phyloP scores from a whole-genome alignment of 768 basidiomycete species.

The Tulasnella sp. region DNA sequence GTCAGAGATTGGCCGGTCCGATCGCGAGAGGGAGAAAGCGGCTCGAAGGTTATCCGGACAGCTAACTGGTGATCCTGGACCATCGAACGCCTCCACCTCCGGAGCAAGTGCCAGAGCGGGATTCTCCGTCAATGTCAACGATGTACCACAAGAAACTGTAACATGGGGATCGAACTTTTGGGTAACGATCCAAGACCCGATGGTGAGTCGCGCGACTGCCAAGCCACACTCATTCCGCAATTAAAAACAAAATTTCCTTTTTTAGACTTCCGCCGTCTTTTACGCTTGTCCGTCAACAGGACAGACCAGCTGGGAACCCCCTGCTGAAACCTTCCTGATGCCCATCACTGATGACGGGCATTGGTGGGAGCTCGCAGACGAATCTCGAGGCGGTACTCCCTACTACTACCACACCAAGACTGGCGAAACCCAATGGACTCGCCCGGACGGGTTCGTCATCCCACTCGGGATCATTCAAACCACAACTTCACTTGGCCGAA shows the following conservation, averaged over 20 bases:
- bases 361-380: conserved; percentile 93
- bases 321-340: conserved; percentile 49
- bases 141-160: background rate
- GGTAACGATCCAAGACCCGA: conserved; percentile 87
- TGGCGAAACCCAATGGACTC: conserved; percentile 84
- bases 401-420: conserved; percentile 95
- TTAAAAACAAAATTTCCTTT: background rate
- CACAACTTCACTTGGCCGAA: conserved; percentile 14
- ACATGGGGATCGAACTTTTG: conserved; percentile 84
- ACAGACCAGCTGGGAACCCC: conserved; percentile 88
- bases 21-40: background rate
- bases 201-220: conserved; percentile 40
- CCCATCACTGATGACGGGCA: conserved; percentile 78
- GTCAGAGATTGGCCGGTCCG: background rate
- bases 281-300: conserved; percentile 91
- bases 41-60: background rate
- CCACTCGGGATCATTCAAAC: conserved; percentile 73
- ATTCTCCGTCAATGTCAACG: background rate
- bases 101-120: background rate
- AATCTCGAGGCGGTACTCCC: conserved; percentile 66
- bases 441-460: conserved; percentile 82
- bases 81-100: background rate
- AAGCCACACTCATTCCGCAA: background rate
- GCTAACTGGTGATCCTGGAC: background rate
- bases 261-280: conserved; percentile 47